Conservation (phyloP, 2,329 filamentous ascomycete species). For the Pseudovirgaria hyperparasitica region DNA sequence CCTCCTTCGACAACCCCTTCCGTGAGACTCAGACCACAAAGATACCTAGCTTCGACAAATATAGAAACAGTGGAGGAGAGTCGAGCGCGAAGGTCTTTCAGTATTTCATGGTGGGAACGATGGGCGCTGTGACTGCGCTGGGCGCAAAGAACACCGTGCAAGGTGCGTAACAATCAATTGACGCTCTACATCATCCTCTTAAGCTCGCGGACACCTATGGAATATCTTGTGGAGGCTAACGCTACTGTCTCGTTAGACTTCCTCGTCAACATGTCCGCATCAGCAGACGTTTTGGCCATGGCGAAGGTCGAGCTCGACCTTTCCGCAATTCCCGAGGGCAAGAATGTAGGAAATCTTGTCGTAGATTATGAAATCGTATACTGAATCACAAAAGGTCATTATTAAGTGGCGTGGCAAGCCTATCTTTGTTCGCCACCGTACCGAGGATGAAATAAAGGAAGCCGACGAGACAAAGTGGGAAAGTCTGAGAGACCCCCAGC, state of each 20-base stretch:
- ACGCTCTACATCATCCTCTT: slow-evolving; percentile 2
- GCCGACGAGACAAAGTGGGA: slow-evolving; percentile 80
- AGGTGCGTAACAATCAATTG: slow-evolving; percentile 47
- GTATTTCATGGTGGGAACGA: slow-evolving; percentile 97
- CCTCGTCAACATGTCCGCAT: slow-evolving; percentile 99
- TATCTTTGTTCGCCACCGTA: slow-evolving; percentile 99
- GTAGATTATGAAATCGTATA: neutral
- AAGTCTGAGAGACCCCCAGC: slow-evolving; percentile 77
- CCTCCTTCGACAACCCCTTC: slow-evolving; percentile 44
- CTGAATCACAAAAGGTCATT: slow-evolving; percentile 53
- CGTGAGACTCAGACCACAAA: slow-evolving; percentile 44
- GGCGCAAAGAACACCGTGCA: slow-evolving; percentile 97
- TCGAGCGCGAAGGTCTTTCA: slow-evolving; percentile 74
- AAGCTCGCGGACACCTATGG: slow-evolving; percentile 6
- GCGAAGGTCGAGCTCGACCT: slow-evolving; percentile 99
- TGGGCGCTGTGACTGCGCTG: slow-evolving; percentile 83
- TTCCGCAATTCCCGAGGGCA: slow-evolving; percentile 86
- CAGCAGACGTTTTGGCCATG: slow-evolving; percentile 95
- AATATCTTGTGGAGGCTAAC: slow-evolving; percentile 13
- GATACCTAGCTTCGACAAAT: slow-evolving; percentile 83
- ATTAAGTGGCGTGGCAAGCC: slow-evolving; percentile 99
- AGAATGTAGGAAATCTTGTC: slow-evolving; percentile 62
- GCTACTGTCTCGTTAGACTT: slow-evolving; percentile 55
- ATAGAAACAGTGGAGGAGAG: slow-evolving; percentile 57
- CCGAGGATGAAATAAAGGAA: slow-evolving; percentile 81